Evolutionary conservation across 1,284 basidiomycete genomes (phyloP).

Genomic region (Cryptococcus neoformans): DNA sequence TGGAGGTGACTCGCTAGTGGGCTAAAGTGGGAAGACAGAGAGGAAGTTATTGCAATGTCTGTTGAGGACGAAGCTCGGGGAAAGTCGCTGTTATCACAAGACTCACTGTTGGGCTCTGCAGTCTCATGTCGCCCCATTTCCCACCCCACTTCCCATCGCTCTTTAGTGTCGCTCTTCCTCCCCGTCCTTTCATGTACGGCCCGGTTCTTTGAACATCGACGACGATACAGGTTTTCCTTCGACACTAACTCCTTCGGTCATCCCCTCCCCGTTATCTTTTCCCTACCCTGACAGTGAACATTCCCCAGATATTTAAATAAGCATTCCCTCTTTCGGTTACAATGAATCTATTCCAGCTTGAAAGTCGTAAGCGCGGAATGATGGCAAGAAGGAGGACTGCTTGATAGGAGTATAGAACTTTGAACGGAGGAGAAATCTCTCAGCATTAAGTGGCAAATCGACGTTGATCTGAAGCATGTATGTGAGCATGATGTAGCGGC

Average conservation of each 20-base stretch:
- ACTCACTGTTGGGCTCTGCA: background rate
- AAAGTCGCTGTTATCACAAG: background rate
- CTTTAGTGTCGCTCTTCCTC: background rate
- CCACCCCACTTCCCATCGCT: background rate
- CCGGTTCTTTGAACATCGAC: conserved; percentile 11
- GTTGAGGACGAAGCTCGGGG: background rate
- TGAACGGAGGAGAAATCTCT: background rate
- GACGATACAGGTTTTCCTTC: conserved; percentile 10
- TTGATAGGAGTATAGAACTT: background rate
- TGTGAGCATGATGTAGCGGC: background rate
- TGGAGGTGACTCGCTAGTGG: background rate
- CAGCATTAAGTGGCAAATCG: background rate
- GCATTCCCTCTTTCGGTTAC: background rate
- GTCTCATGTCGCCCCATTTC: background rate
- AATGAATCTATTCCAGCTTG: background rate
- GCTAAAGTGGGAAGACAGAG: background rate
- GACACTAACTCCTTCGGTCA: background rate
- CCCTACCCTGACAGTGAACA: background rate
- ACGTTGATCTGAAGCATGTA: background rate
- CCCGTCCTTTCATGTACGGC: background rate
- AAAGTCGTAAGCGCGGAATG: background rate
- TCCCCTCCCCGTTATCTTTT: background rate
- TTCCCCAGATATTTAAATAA: background rate
- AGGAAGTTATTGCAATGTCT: background rate
- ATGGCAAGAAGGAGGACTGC: background rate